Conservation (phyloP, 2,329 filamentous ascomycete genomes). For the Botrytis pseudocinerea region DNA sequence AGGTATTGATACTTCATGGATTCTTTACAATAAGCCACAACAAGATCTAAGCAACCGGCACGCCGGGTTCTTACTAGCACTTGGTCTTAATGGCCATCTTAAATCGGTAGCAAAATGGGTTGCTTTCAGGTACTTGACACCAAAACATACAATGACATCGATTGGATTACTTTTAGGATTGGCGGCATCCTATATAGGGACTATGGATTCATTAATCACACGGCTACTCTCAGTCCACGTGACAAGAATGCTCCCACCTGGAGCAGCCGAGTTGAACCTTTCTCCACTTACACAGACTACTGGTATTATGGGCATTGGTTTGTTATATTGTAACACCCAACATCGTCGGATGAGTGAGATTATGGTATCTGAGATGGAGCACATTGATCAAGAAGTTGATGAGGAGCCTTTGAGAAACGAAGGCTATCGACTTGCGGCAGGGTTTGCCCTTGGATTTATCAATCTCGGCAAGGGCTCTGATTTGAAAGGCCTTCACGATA, state of each 20-base stretch:
- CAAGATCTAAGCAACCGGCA: slow-evolving; percentile 92
- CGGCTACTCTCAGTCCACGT: slow-evolving; percentile 93
- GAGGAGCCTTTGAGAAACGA: slow-evolving; percentile 86
- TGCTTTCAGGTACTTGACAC: slow-evolving; percentile 97
- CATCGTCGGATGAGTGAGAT: slow-evolving; percentile 98
- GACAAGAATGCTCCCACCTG: slow-evolving; percentile 87
- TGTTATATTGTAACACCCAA: slow-evolving; percentile 92
- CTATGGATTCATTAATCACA: slow-evolving; percentile 95
- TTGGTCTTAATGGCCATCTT: slow-evolving; percentile 94
- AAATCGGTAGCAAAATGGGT: slow-evolving; percentile 96
- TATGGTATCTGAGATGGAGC: slow-evolving; percentile 96
- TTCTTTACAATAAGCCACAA: slow-evolving; percentile 90
- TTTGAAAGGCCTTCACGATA: slow-evolving; percentile 85
- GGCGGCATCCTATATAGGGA: slow-evolving; percentile 90
- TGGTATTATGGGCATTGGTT: slow-evolving; percentile 93
- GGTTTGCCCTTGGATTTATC: slow-evolving; percentile 90
- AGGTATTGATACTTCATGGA: slow-evolving; percentile 98
- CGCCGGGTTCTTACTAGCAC: slow-evolving; percentile 85
- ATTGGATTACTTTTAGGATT: slow-evolving; percentile 91
- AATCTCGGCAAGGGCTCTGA: slow-evolving; percentile 91
- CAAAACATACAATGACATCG: slow-evolving; percentile 98
- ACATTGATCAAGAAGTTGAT: slow-evolving; percentile 76
- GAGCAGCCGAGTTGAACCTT: slow-evolving; percentile 90
- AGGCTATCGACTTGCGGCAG: slow-evolving; percentile 92
- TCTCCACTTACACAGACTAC: slow-evolving; percentile 93